These are phyloP conservation scores for Colletotrichum destructivum DNA, from an alignment of 2,329 filamentous ascomycete genomes.

Conservation along the genomic window DNA sequence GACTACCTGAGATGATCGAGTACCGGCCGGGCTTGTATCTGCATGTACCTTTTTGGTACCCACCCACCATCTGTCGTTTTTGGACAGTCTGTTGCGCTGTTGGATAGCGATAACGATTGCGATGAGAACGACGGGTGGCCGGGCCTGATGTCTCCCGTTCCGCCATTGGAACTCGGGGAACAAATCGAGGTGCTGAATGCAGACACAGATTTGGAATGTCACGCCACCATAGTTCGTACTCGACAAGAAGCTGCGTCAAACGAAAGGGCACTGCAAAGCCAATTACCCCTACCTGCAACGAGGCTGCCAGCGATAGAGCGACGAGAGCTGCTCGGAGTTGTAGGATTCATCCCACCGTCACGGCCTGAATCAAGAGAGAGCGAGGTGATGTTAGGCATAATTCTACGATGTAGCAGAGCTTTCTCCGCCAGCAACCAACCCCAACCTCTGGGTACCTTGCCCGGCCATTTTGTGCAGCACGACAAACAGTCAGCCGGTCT, in stretches of 20 bases:
- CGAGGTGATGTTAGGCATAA: neutral
- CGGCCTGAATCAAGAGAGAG: slow-evolving; percentile 8
- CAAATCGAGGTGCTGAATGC: neutral
- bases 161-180: neutral
- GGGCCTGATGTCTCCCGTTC: too few species aligned
- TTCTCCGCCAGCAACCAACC: neutral
- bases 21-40: slow-evolving; percentile 8
- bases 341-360: slow-evolving; percentile 9
- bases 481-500: slow-evolving; percentile 27
- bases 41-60: slow-evolving; percentile 8
- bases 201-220: slow-evolving; percentile 5
- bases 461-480: slow-evolving; percentile 1
- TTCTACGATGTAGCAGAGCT: neutral
- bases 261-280: slow-evolving; percentile 17
- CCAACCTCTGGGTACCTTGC: slow-evolving; percentile 15
- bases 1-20: slow-evolving; percentile 24
- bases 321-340: neutral
- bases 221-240: slow-evolving; percentile 1
- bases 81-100: neutral
- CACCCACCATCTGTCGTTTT: too few species aligned
- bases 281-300: neutral
- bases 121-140: neutral
- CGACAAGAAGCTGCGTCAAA: slow-evolving; percentile 6
- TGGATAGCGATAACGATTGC: neutral
- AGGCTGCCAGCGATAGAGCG: neutral